phyloP scores from a whole-genome alignment of 2,329 filamentous ascomycete species.

The Ploettnerulaceae sp. region DNA sequence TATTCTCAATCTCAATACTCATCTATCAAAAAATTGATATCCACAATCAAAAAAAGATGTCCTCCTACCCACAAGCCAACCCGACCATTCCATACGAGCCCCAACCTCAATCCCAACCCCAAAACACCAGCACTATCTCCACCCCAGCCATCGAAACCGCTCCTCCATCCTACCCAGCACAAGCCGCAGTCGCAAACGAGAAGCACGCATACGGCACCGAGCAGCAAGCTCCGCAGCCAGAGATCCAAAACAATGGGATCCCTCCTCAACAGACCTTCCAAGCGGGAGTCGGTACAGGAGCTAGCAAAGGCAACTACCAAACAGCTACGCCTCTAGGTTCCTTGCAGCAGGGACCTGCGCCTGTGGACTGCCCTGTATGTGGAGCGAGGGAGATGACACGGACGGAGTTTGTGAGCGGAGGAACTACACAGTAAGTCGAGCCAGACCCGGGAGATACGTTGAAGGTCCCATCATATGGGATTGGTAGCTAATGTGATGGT shows the following conservation, averaged over 20 bases:
- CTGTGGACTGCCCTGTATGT: conserved; percentile 26
- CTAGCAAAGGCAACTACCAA: conserved; percentile 8
- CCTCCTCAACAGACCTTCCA: conserved; percentile 3
- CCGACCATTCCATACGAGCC: not conserved
- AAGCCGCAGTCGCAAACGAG: not conserved
- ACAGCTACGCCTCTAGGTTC: conserved; percentile 15
- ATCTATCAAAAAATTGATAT: too few species aligned
- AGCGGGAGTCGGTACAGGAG: not conserved
- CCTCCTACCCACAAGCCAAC: not conserved
- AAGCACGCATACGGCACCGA: conserved; percentile 9
- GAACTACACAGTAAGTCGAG: conserved; percentile 23
- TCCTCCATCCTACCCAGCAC: conserved; percentile 5
- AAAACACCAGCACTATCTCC: conserved; percentile 1
- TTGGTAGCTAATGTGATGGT: not conserved
- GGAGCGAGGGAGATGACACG: conserved; percentile 20
- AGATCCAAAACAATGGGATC: not conserved
- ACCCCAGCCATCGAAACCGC: conserved; percentile 5
- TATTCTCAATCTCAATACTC: too few species aligned
- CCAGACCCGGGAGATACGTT: too few species aligned
- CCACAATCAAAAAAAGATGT: not conserved
- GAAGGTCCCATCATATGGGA: not conserved
- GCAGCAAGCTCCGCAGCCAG: not conserved
- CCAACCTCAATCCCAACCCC: not conserved
- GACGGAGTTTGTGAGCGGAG: conserved; percentile 18
- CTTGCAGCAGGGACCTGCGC: conserved; percentile 17